Base-by-base conservation (phyloP, 2,329 filamentous ascomycete species). In the Beauveria sp. region DNA sequence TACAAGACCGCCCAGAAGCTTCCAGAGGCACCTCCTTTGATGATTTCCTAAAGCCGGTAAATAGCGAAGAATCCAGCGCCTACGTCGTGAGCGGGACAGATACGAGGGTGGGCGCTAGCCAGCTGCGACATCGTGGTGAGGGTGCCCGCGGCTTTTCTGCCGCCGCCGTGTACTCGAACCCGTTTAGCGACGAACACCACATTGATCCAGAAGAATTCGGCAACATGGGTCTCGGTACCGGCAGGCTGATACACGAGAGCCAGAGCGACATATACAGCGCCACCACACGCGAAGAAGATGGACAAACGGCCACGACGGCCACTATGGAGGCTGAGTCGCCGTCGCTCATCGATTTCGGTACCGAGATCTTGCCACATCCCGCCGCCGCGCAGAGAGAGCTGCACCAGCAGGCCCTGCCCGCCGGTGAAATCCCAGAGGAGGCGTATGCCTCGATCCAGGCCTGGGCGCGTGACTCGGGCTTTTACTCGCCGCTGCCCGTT, bases 381-480 rank as follows among this genome's bases (percentile, higher is more conserved):
- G 67, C 66, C 9, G 71, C 72, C 1, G 70, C 77, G 3, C 79
- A 80, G 55, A 70, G 67, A 12, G 68, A 70, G 60, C 68, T 73
- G 7, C 74, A 82, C 63, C 80, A 83, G 66, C 83, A 76, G 71
- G 78, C 82, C 75, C 81, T 81, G 0, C 78, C 81, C 9, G 77
- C 79, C 47, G 77, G 81, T 65, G 75, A 79, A 3, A 73, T 78
- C 60, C 71, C 70, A 22, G 69, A 75, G 16, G 78, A 81, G 16
- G 79, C 81, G 1, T 86, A 81, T 67, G 80, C 81, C 51, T 85
- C 83, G 1, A 87, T 87, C 65, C 83, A 87, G 68, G 85, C 85
- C 0, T 87, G 85, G 85, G 84, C 85, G 1, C 79, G 85, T 65
- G 74, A 78, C 62, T 81, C 80, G 5, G 78, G 79, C 67, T 86